Percentiles rank a stretch among this genome's conserved stretches.
Conservation (phyloP, 2,329 filamentous ascomycete species). For the Penicillium freii region DNA sequence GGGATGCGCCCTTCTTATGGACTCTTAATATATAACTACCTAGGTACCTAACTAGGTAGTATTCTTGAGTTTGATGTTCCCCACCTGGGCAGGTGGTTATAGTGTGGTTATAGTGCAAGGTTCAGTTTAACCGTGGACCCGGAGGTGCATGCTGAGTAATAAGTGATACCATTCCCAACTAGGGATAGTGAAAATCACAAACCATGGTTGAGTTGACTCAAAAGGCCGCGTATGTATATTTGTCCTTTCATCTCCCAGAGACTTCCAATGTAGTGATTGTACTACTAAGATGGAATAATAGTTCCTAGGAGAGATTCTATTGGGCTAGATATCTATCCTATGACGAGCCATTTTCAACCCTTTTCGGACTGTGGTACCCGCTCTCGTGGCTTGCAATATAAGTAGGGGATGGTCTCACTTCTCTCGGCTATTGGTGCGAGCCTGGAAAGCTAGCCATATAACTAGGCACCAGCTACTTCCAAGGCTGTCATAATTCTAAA, state of each 20-base stretch:
- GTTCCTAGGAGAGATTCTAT: background rate
- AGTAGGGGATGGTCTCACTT: conserved; percentile 1
- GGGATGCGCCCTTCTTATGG: too few species aligned
- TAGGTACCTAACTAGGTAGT: too few species aligned
- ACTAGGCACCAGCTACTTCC: background rate
- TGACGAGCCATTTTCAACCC: background rate
- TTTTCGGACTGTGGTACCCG: background rate
- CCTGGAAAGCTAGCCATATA: background rate
- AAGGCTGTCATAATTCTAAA: background rate
- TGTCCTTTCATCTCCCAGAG: background rate
- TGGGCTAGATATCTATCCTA: background rate
- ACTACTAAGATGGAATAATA: background rate
- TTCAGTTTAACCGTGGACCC: background rate
- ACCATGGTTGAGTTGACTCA: background rate
- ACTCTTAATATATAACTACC: background rate
- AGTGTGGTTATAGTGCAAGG: background rate
- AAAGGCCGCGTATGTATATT: background rate
- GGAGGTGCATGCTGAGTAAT: background rate
- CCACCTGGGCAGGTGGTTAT: too few species aligned
- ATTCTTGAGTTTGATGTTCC: too few species aligned
- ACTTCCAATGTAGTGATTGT: background rate
- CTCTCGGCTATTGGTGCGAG: background rate
- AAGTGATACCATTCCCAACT: background rate
- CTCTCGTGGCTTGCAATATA: conserved; percentile 1
- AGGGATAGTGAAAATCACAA: background rate